Evolutionary conservation across 2,329 filamentous ascomycete genomes (phyloP).

Genomic region (Pseudocercospora fijiensis): DNA sequence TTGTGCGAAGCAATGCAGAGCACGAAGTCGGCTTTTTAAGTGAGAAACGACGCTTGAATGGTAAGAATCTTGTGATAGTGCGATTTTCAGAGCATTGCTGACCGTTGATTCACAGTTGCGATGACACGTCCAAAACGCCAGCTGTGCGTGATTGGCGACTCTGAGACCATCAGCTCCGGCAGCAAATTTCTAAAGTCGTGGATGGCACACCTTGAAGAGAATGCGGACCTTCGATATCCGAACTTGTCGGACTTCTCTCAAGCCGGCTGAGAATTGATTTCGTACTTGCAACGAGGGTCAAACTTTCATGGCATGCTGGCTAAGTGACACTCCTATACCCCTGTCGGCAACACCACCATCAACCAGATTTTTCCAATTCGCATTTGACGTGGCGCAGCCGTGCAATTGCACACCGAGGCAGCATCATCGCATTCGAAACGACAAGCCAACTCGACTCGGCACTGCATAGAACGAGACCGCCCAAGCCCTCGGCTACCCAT

Average conservation of each 20-base stretch:
- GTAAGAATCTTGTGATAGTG: conserved; percentile 52
- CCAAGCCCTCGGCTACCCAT: not conserved
- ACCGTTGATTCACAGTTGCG: conserved; percentile 62
- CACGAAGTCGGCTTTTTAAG: conserved; percentile 89
- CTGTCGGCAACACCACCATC: not conserved
- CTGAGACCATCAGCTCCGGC: conserved; percentile 85
- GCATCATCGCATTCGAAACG: conserved; percentile 1
- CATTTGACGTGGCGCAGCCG: not conserved
- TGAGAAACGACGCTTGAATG: conserved; percentile 89
- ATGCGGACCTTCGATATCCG: conserved; percentile 87
- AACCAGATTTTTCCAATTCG: not conserved
- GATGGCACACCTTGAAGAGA: conserved; percentile 88
- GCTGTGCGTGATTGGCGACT: conserved; percentile 87
- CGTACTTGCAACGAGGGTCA: not conserved
- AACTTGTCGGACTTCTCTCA: conserved; percentile 55
- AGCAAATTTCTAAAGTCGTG: conserved; percentile 81
- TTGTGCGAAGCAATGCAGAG: conserved; percentile 87
- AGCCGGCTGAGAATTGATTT: conserved; percentile 17
- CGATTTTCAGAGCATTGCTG: conserved; percentile 9
- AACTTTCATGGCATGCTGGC: not conserved
- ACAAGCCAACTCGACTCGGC: not conserved
- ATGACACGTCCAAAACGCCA: conserved; percentile 95
- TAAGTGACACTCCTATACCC: not conserved
- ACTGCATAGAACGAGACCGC: not conserved
- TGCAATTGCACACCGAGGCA: not conserved